Conservation (phyloP, 1,284 basidiomycete genomes). For the Bondarzewia mesenterica region DNA sequence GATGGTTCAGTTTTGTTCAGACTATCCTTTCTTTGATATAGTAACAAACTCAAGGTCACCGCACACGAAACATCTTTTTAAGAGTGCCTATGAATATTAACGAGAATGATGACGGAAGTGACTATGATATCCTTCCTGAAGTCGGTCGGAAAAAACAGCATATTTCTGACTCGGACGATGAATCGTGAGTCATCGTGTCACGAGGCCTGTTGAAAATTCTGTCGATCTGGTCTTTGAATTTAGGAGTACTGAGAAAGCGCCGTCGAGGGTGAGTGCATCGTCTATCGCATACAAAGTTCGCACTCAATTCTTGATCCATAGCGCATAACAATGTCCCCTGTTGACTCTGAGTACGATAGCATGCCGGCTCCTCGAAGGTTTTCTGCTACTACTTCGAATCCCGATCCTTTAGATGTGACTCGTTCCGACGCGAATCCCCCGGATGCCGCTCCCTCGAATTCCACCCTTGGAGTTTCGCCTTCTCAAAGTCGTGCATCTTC, state of each 20-base stretch:
- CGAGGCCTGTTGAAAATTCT: background rate
- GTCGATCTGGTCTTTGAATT: background rate
- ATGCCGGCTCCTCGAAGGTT: background rate
- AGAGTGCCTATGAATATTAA: too few relatives aligned
- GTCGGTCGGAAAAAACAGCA: constrained; percentile 6
- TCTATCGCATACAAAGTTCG: background rate
- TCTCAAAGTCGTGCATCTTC: too few relatives aligned
- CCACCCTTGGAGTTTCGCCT: too few relatives aligned
- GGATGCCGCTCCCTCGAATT: too few relatives aligned
- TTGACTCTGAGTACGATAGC: background rate
- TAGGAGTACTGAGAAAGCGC: background rate
- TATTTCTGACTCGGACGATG: constrained; percentile 7
- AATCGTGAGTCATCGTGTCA: constrained; percentile 5
- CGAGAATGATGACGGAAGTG: constrained; percentile 2
- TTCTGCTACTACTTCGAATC: background rate
- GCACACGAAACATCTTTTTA: too few relatives aligned
- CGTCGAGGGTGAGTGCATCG: background rate
- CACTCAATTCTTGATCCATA: background rate
- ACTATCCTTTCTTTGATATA: too few relatives aligned
- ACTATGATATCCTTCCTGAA: constrained; percentile 11
- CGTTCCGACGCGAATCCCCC: too few relatives aligned
- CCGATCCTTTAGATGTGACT: too few relatives aligned
- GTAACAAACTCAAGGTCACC: too few relatives aligned
- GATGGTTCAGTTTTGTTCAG: too few relatives aligned
- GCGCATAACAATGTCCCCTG: background rate